Base-by-base conservation (phyloP, 768 basidiomycete species). In the Suillus ampliporus region DNA sequence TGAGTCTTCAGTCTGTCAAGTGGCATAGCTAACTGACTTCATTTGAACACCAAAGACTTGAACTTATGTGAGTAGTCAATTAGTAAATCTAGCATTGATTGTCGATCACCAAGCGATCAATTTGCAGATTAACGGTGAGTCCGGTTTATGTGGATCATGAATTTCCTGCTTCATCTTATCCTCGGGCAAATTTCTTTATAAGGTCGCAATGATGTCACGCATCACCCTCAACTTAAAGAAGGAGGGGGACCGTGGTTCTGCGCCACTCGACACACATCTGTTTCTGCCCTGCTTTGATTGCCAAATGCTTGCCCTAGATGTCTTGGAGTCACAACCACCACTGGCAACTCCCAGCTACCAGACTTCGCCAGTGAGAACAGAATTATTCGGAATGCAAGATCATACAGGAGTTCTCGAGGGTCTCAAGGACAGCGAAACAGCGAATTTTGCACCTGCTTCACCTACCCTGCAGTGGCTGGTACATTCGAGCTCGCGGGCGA, bases 171-270 rank as follows among this genome's bases (percentile, higher is more conserved):
- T 58, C 50, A 28, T 14, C 46, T 8, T 31, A 31, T 3, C 31
- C 31, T 31, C 31, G 31, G 43, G n/a, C n/a, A 9, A 9, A n/a
- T n/a, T n/a, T n/a, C 23, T 10, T 61, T 23, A 69, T 34, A 68
- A 83, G 73, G 85, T 89, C 13, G 79, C 86, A 0, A 89, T 89
- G 85, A 87, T 89, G 82, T 88, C 86, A 4, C 82, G 88, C 14
- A 89, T 89, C 56, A 88, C 87, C 1, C 79, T 89, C 34, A 85
- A 83, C 69, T 78, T 88, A 15, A 83, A 77, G 72, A 84, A 82
- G 71, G 75, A n/a, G n/a, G n/a, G n/a, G n/a, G n/a, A n/a, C n/a
- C n/a, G 19, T 15, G 57, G 50, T 48, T 41, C 61, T 21, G n/a
- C 41, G 8, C 19, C 23, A 19, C 19, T n/a, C 19, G n/a, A 44